Evolutionary conservation across 2,329 filamentous ascomycete species (phyloP), one percentile per base, ranked within the genome.

Genomic region (Fusarium bulbicola): DNA sequence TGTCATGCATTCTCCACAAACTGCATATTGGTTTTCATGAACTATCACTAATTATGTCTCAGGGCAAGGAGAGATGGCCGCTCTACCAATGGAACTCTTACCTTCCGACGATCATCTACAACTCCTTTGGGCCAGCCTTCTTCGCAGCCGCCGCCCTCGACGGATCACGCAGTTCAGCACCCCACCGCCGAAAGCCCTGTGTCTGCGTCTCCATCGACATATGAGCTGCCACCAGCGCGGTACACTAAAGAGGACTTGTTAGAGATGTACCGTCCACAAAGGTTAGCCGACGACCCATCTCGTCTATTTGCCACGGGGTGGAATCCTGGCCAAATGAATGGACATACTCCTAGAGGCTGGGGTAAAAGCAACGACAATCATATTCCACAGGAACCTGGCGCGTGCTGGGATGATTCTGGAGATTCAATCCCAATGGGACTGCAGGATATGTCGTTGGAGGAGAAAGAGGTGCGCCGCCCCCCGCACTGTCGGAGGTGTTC

Each of bases 331-430:
- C 88, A 91, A 57, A 84, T 90, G 45, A 95, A 94, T 76, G 91
- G 92, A 80, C 78, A 87, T 81, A 78, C 85, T 74, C 76, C 89
- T 81, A 83, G 91, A 81, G 88, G 89, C 60, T 97, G 94, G 94
- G 93, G 93, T 58, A 94, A 95, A 81, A 88, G 86, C 75, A 89
- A 89, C 66, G 95, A 98, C 73, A 88, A 88, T 66, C 92, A 94
- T 72, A 86, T 88, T 71, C 91, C 91, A 66, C 90, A 93, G 78
- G 95, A 95, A 49, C 93, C 95, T n/a, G 94, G 96, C 71, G 90
- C 95, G 46, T 98, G 95, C 81, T 99, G 95, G 96, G 93, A 97
- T 79, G 84, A 88, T 66, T 87, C 88, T 67, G 94, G 93, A 30
- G 87, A 88, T 59, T 87, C 90, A 49, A 88, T 89, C 72, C 94